Base-by-base conservation (phyloP, 441 rosid genomes). In the Syzygium malaccense region DNA sequence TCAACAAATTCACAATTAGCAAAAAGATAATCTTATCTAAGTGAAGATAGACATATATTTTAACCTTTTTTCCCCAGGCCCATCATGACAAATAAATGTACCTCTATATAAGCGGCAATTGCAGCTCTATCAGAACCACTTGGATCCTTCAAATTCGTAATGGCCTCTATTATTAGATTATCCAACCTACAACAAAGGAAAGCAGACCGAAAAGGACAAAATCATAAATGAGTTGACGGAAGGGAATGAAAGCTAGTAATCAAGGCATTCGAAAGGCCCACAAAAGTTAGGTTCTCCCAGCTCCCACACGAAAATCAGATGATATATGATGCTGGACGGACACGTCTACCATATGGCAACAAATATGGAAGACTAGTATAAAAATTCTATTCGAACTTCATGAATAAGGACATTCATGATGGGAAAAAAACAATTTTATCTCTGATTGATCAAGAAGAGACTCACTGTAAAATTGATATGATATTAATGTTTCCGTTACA, bases 81-180 rank as follows among this genome's bases (percentile, higher is more conserved):
- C 85, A 87, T 17, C n/a, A 55, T 55, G 64, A 87, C 85, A 88
- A 89, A 51, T 55, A 15, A 87, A 75, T 57, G 55, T 90, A 98
- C 99, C 98, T 98, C 97, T 87, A 95, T 92, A 92, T 93, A 96
- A 88, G 55, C 62, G 85, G 95, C 91, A 89, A 98, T 95, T 37
- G 96, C 93, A 87, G 95, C 93, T 86, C 91, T 91, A 85, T 97
- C 98, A 91, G 96, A 95, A 93, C 98, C 98, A 90, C 92, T 88
- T 13, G 94, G 93, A 92, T 91, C 97, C 91, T 94, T 94, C 95
- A 94, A 91, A 86, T 91, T 93, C 48, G 95, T 88, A 79, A 98
- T 94, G 83, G 98, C 96, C 90, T 98, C 98, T 80, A 96, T 55
- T 71, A 98, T 94, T 64, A 94, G 91, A 89, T 92, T 93, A 84